Percentiles rank a stretch among this genome's conserved stretches.
Conservation (phyloP, 768 basidiomycete species). For the Cubamyces lactineus region DNA sequence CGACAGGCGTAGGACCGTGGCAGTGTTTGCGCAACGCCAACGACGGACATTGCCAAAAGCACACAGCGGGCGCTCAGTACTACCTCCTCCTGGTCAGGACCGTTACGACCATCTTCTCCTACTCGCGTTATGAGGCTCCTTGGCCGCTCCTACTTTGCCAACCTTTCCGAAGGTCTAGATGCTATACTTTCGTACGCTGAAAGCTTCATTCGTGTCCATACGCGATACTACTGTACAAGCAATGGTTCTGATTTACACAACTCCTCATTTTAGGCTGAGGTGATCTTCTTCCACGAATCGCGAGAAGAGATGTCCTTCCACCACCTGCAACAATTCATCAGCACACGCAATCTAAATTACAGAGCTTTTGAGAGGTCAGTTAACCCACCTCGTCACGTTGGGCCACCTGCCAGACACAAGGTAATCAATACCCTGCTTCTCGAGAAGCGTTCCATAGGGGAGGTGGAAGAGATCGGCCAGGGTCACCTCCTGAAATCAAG, state of each 20-base stretch:
- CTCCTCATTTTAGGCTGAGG: background rate
- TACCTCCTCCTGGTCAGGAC: too few species aligned
- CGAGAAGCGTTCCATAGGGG: slow-evolving; percentile 44
- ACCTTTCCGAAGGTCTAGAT: too few species aligned
- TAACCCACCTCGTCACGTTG: slow-evolving; percentile 48
- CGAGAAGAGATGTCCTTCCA: slow-evolving; percentile 52
- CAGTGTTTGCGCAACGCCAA: too few species aligned
- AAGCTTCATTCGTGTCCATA: too few species aligned
- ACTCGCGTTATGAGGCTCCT: too few species aligned
- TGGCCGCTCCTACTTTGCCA: too few species aligned
- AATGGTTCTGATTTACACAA: background rate
- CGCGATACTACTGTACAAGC: background rate
- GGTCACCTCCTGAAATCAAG: slow-evolving; percentile 44
- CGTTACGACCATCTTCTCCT: too few species aligned
- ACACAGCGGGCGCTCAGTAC: too few species aligned
- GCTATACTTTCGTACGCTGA: too few species aligned
- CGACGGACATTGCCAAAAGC: too few species aligned
- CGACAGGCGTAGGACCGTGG: too few species aligned
- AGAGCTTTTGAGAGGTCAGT: background rate
- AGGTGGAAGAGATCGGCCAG: slow-evolving; percentile 64
- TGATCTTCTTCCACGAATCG: slow-evolving; percentile 44
- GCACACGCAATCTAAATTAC: background rate
- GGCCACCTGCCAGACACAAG: slow-evolving; percentile 40
- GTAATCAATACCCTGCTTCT: slow-evolving; percentile 31
- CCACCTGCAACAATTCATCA: slow-evolving; percentile 43